These are phyloP conservation scores for Cicer judaicum DNA, from an alignment of 306 rosid species.

Conservation along the genomic window DNA sequence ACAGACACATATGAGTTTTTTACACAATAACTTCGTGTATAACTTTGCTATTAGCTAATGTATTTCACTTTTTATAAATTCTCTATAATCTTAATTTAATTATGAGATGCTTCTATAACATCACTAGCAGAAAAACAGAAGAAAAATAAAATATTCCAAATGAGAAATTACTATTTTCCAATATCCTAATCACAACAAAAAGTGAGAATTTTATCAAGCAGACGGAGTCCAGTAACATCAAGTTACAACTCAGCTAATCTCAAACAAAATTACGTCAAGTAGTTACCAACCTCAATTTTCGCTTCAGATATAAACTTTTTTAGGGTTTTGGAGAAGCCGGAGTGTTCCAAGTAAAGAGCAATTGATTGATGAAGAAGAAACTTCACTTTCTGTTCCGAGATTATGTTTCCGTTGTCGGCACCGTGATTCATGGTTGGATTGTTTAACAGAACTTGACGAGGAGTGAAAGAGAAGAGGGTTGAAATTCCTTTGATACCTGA, in stretches of 20 bases:
- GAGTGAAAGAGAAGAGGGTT: conserved; percentile 61
- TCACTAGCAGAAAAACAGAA: neutral
- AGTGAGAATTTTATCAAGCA: neutral
- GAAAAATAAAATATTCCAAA: neutral
- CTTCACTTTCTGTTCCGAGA: conserved; percentile 42
- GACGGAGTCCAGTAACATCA: neutral
- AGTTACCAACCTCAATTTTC: conserved; percentile 53
- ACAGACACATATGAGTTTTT: neutral
- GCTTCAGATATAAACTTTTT: conserved; percentile 78
- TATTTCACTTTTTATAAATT: neutral
- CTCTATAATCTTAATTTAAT: neutral
- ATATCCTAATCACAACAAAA: neutral
- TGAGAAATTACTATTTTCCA: neutral
- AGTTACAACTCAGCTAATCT: neutral
- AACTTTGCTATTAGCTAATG: neutral
- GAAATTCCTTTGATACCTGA: conserved; percentile 41
- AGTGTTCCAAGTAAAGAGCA: conserved; percentile 59
- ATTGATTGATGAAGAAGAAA: conserved; percentile 64
- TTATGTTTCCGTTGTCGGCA: conserved; percentile 25
- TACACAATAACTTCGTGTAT: neutral
- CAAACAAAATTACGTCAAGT: neutral
- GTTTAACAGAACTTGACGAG: conserved; percentile 71
- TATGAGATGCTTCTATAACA: neutral
- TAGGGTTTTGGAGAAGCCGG: conserved; percentile 73
- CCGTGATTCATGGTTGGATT: conserved; percentile 52